Evolutionary conservation across 768 basidiomycete genomes (phyloP).

Genomic region (Rhodotorula babjevae): DNA sequence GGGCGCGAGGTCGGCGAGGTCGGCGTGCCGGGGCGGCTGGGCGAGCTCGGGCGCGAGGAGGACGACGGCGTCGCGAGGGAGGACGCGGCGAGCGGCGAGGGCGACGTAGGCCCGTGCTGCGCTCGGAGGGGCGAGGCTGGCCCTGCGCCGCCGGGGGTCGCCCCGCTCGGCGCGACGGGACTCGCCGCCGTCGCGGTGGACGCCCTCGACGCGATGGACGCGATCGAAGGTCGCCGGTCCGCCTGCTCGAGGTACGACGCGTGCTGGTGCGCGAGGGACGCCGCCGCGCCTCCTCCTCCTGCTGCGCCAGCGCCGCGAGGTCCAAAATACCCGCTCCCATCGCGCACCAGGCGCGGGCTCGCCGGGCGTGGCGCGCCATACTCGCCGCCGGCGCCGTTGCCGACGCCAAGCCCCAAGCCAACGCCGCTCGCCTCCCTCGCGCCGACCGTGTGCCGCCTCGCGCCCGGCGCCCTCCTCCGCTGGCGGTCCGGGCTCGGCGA

Average conservation of each 20-base stretch:
- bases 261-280: neutral
- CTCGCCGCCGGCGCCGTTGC: neutral
- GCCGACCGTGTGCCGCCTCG: constrained; percentile 2
- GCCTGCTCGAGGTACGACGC: neutral
- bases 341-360: neutral
- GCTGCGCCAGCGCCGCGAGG: too few species aligned
- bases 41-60: too few species aligned
- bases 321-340: neutral
- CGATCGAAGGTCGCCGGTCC: neutral
- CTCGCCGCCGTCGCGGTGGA: neutral
- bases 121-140: too few species aligned
- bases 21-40: too few species aligned
- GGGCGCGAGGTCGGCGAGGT: too few species aligned
- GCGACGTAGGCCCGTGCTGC: too few species aligned
- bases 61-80: too few species aligned
- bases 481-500: neutral
- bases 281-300: too few species aligned
- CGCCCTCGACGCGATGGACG: neutral
- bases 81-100: too few species aligned
- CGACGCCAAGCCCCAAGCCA: neutral
- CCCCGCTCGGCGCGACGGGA: too few species aligned
- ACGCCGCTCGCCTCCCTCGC: neutral
- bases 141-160: too few species aligned
- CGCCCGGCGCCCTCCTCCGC: neutral
- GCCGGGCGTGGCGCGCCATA: neutral